Conservation (phyloP, 2,329 filamentous ascomycete species). For the Talaromyces islandicus region DNA sequence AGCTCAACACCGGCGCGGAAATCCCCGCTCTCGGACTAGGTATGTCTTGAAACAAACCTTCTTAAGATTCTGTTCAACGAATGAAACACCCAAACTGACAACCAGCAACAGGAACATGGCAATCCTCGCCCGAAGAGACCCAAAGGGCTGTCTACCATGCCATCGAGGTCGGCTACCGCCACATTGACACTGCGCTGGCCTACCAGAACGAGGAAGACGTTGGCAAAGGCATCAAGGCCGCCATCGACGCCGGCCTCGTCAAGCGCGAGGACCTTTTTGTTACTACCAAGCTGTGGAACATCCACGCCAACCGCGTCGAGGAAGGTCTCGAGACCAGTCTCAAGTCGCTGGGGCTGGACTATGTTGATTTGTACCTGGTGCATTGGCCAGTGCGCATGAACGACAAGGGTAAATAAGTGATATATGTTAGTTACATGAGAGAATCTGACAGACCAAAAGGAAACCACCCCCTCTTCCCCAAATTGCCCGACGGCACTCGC, state of each 20-base stretch:
- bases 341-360: slow-evolving; percentile 57
- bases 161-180: slow-evolving; percentile 47
- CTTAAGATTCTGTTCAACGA: not conserved
- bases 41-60: not conserved
- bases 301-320: slow-evolving; percentile 56
- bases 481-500: slow-evolving; percentile 64
- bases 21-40: slow-evolving; percentile 48
- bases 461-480: slow-evolving; percentile 56
- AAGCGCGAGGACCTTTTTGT: slow-evolving; percentile 61
- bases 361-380: slow-evolving; percentile 66
- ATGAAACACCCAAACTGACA: too few relatives aligned
- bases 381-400: slow-evolving; percentile 57
- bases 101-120: slow-evolving; percentile 39
- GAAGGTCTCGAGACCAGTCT: slow-evolving; percentile 56
- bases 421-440: slow-evolving; percentile 25
- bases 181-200: slow-evolving; percentile 46
- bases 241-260: slow-evolving; percentile 59
- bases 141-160: slow-evolving; percentile 44
- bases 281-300: slow-evolving; percentile 63
- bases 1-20: slow-evolving; percentile 43
- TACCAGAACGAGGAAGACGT: slow-evolving; percentile 45
- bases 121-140: slow-evolving; percentile 38
- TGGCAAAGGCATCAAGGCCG: slow-evolving; percentile 41
- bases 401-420: slow-evolving; percentile 37
- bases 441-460: slow-evolving; percentile 27